Base-by-base conservation (phyloP, 306 rosid genomes). In the Delonix regia region DNA sequence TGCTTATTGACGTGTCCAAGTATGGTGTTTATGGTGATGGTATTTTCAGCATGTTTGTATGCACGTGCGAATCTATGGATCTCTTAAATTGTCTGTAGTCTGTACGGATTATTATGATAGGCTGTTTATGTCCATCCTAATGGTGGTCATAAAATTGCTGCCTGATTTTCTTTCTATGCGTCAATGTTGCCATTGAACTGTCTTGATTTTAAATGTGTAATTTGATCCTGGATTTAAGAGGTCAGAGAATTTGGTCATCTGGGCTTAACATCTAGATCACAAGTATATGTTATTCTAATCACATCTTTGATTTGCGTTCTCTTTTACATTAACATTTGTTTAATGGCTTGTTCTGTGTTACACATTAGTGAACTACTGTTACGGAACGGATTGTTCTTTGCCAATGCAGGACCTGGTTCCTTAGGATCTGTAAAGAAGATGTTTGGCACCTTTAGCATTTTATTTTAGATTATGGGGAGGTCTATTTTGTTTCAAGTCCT, bases 231-330 rank as follows among this genome's bases (percentile, higher is more conserved):
- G 69, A 62, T 73, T 9, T 73, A 28, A 55, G 4, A 6, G 36
- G 41, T 19, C 56, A 4, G 76, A 38, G 56, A 34, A 60, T 75
- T 45, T 73, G 39, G 66, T 38, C 30, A 57, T 42, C 15, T 57
- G 67, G 56, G n/a, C 51, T 9, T 74, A 13, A 74, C 13, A 33
- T 59, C 45, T 75, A 36, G 48, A 45, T 36, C 51, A 8, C 51
- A 19, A 19, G 30, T 59, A 18, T 38, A 33, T 36, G 64, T 21
- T 34, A 19, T 30, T 71, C 30, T 14, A 18, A 6, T 72, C 24
- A 21, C 49, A 13, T 4, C 8, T 48, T 64, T 16, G 59, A 42
- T 44, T 59, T 74, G 22, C 45, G 18, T 45, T 22, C 21, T 60
- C 22, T 15, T 30, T 61, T 61, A 11, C 67, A 15, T 61, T 30